Evolutionary conservation across 352 stramenopile species (phyloP), one percentile per base, ranked within the genome.

Genomic region (Phytophthora ramorum): DNA sequence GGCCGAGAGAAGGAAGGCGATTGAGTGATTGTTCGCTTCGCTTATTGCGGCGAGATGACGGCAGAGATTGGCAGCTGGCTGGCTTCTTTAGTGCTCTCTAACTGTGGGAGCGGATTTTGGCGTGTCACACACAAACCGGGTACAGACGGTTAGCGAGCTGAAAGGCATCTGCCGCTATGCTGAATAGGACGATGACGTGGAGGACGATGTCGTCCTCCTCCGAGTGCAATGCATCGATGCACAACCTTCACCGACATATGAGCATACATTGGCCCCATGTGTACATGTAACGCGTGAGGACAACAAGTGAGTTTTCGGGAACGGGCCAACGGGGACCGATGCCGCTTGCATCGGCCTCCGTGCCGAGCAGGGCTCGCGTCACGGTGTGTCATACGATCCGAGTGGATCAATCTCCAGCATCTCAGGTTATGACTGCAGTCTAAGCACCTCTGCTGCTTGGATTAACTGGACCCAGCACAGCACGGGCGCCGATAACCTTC

Each of bases 11-110:
- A 64, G 51, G 38, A 51, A 60, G 40, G 37, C 52, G 52, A 59
- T 22, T 49, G 46, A 30, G 20, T 9, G n/a, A n/a, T n/a, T n/a
- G 7, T 16, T 66, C 49, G 43, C 45, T 58, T 32, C 4, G 4
- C 7, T 66, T 50, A 34, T 54, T 26, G 22, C 37, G 19, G 45
- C 64, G 60, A 63, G 60, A 63, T 66, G 66, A 75, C 66, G 66
- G 66, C 55, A 71, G 66, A 60, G 54, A 70, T 68, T 13, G 48
- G 66, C 66, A 63, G 66, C 66, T 67, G 40, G 38, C 53, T 60
- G 61, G 66, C 66, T 75, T 75, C 44, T 59, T 71, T 46, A 35
- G 54, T 59, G 57, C 47, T 63, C 34, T 47, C 35, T 10, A 63
- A 63, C 20, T 64, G 57, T 32, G 26, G 26, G 9, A 38, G 16